Percentiles rank a stretch among this genome's conserved stretches.
Evolutionary conservation across 1,284 basidiomycete genomes (phyloP).

Genomic region (Pascua sp.): DNA sequence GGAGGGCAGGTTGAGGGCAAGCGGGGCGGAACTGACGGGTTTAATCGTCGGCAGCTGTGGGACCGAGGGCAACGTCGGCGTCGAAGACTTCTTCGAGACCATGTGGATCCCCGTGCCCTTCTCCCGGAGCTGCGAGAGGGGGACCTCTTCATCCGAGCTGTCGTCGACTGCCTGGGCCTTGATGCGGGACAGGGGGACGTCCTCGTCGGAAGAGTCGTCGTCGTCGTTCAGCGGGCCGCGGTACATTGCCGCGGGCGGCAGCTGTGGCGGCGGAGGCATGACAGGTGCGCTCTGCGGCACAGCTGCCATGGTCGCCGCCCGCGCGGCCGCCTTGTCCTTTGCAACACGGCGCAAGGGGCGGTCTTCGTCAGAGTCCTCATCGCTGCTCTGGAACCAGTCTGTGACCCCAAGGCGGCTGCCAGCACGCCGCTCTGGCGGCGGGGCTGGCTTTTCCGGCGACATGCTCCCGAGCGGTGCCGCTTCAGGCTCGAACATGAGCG

Average conservation of each 20-base stretch:
- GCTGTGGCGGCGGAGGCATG: not conserved
- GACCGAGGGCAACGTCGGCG: not conserved
- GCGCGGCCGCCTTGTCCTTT: conserved; percentile 7
- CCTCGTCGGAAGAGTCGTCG: conserved; percentile 23
- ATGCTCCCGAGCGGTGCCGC: not conserved
- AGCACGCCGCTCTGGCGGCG: conserved; percentile 1
- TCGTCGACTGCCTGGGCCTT: conserved; percentile 15
- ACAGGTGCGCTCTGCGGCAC: not conserved
- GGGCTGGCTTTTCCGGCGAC: not conserved
- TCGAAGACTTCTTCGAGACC: no score
- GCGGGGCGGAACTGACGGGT: conserved; percentile 7
- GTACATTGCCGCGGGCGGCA: not conserved
- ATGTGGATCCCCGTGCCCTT: no score
- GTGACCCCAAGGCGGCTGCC: conserved; percentile 15
- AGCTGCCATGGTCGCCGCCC: conserved; percentile 1
- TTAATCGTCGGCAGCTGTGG: not conserved
- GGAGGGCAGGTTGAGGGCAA: conserved; percentile 6
- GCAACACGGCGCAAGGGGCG: not conserved
- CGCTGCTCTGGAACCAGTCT: conserved; percentile 18
- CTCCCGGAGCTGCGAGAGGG: conserved; percentile 29
- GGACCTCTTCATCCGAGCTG: conserved; percentile 44
- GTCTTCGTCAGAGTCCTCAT: conserved; percentile 13
- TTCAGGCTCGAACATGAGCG: conserved; percentile 5
- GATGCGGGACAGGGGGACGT: conserved; percentile 29
- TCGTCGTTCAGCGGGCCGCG: not conserved